Base-by-base conservation (phyloP, 441 rosid species). In the Iberis amara region DNA sequence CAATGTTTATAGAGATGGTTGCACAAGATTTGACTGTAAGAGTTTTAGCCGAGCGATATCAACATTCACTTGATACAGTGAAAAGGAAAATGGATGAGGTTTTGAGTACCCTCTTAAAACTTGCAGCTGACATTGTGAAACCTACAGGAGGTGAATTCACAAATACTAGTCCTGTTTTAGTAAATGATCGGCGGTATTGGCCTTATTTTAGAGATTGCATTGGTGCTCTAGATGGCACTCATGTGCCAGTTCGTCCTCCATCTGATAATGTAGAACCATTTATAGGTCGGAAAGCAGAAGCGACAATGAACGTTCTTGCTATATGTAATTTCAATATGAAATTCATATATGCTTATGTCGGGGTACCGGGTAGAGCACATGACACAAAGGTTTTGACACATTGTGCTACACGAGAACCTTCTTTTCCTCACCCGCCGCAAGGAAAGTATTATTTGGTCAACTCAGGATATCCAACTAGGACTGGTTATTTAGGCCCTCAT, bases 1-100 rank as follows among this genome's bases (percentile, higher is more conserved):
- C 46, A 5, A 39, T 52, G 57, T 39, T 52, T 27, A 1, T 52
- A 8, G 57, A 52, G 7, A 26, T 42, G 60, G 50, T 33, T n/a
- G 41, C 23, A 15, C 41, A 55, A 43, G 50, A 55, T 32, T 0
- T 18, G 18, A 55, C 35, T 11, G 21, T 43, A 0, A 0, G 21
- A 13, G 60, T 23, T 2, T 0, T 55, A 23, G 13, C 41, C 7
- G 47, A 55, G 6, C 0, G 40, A 30, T 55, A 55, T 55, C 49
- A 41, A 2, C 40, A 42, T 4, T 55, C 59, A 3, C 3, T 42
- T 7, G 31, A 55, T 1, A 42, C 32, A 5, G 11, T 55, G 18
- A 31, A 55, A 42, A 39, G 39, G 7, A 39, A 39, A 11, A 0
- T 53, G 1, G 47, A 53, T 53, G 58, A 53, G 0, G 38, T 39